These are phyloP conservation scores for Solanum hybrid DNA, from an alignment of 305 asterid genomes.

Conservation along the genomic window DNA sequence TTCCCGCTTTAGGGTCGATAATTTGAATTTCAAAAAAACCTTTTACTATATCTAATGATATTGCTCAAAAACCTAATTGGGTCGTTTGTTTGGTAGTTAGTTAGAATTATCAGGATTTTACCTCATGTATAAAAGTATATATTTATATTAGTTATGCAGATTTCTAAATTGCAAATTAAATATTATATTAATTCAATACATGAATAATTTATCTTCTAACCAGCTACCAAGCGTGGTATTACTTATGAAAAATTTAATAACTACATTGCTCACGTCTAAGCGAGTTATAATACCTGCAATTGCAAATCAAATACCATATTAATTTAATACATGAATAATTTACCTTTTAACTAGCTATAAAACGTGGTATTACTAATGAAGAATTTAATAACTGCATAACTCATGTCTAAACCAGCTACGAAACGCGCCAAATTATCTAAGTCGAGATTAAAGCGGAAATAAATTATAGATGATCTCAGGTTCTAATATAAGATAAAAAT, in stretches of 20 bases:
- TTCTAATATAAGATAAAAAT: too few relatives aligned
- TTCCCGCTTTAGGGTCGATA: not conserved
- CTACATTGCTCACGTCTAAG: not conserved
- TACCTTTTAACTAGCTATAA: too few relatives aligned
- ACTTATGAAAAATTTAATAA: too few relatives aligned
- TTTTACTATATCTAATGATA: not conserved
- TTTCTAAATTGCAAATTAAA: not conserved
- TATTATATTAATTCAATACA: too few relatives aligned
- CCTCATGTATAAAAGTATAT: not conserved
- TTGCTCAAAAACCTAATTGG: not conserved
- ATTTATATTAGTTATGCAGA: too few relatives aligned
- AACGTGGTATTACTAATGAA: too few relatives aligned
- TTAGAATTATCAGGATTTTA: not conserved
- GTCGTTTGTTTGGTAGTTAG: not conserved
- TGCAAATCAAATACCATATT: not conserved
- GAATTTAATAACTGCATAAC: too few relatives aligned
- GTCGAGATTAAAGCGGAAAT: rapidly evolving
- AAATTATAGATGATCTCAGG: not conserved
- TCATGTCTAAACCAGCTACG: not conserved
- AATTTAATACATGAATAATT: too few relatives aligned
- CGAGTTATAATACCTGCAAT: rapidly evolving
- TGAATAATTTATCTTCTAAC: not conserved
- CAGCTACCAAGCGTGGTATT: not conserved
- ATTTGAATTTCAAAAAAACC: not conserved
- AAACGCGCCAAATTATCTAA: not conserved